A percentile compares a stretch with the other conserved stretches of the same genome.
Evolutionary conservation across 495 filamentous ascomycete genomes (phyloP).

Genomic region (Tuber borchii): DNA sequence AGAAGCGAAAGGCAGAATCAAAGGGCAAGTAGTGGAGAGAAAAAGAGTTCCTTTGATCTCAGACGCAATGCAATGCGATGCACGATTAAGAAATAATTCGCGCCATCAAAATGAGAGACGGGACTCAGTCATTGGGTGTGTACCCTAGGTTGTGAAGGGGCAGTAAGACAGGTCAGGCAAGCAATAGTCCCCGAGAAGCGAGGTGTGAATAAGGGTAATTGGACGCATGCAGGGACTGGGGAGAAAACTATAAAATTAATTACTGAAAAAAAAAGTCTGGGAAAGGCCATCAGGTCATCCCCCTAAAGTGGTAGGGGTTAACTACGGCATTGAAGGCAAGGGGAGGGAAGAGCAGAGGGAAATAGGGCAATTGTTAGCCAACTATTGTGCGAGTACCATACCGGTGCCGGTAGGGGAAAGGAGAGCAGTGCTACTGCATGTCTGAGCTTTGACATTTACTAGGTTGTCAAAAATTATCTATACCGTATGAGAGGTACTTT

Average conservation of each 20-base stretch:
- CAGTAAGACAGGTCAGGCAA: not conserved
- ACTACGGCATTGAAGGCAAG: not conserved
- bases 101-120: not conserved
- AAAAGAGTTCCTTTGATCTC: constrained; percentile 15
- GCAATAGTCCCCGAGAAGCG: not conserved
- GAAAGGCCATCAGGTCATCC: not conserved
- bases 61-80: constrained; percentile 32
- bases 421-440: not conserved
- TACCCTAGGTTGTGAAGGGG: not conserved
- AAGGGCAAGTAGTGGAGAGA: not conserved
- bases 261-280: not conserved
- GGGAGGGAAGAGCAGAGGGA: not conserved
- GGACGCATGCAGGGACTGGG: not conserved
- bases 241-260: not conserved
- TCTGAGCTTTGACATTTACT: not conserved
- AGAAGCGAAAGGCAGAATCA: constrained; percentile 2
- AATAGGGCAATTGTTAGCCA: not conserved
- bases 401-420: not conserved
- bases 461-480: not conserved
- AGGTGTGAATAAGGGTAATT: not conserved
- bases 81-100: constrained; percentile 6
- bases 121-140: not conserved
- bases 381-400: not conserved
- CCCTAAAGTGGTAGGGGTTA: not conserved
- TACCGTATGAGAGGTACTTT: not conserved